These are phyloP conservation scores for Pseudopyrenochaeta lycopersici DNA, from an alignment of 2,329 filamentous ascomycete genomes.

Conservation along the genomic window DNA sequence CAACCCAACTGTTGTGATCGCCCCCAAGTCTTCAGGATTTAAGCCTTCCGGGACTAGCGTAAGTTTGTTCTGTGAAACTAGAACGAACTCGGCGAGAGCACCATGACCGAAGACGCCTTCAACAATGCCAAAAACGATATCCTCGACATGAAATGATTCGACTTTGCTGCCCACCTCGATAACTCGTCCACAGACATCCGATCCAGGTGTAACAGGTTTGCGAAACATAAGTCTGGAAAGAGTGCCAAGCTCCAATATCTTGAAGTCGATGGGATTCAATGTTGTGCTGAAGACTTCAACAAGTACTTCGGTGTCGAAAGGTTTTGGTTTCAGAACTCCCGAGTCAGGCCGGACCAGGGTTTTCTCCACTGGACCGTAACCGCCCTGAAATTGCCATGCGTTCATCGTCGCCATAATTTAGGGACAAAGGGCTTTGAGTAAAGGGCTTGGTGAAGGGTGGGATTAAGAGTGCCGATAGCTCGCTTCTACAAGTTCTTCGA, in stretches of 20 bases:
- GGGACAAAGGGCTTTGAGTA: no score
- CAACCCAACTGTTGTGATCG: slow-evolving; percentile 49
- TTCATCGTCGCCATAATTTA: slow-evolving; percentile 61
- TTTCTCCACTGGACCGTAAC: slow-evolving; percentile 60
- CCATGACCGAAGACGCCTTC: slow-evolving; percentile 44
- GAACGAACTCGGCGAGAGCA: slow-evolving; percentile 49
- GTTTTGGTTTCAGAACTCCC: slow-evolving; percentile 52
- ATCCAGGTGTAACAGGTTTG: slow-evolving; percentile 54
- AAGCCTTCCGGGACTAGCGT: slow-evolving; percentile 36
- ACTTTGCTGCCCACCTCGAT: slow-evolving; percentile 44
- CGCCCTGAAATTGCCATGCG: slow-evolving; percentile 65
- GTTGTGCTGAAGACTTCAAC: slow-evolving; percentile 63
- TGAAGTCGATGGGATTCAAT: slow-evolving; percentile 73
- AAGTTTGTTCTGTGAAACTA: slow-evolving; percentile 29
- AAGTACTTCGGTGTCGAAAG: slow-evolving; percentile 59
- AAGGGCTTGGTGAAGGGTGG: no score
- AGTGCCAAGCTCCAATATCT: slow-evolving; percentile 62
- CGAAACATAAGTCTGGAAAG: slow-evolving; percentile 41
- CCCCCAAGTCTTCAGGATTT: slow-evolving; percentile 45
- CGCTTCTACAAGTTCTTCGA: no score
- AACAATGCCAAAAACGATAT: slow-evolving; percentile 53
- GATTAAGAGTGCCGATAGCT: no score
- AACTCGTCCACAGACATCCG: slow-evolving; percentile 64
- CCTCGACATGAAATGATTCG: slow-evolving; percentile 43
- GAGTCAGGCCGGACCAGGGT: slow-evolving; percentile 58